phyloP scores from a whole-genome alignment of 2,329 filamentous ascomycete genomes.

The Celoporthe dispersa region DNA sequence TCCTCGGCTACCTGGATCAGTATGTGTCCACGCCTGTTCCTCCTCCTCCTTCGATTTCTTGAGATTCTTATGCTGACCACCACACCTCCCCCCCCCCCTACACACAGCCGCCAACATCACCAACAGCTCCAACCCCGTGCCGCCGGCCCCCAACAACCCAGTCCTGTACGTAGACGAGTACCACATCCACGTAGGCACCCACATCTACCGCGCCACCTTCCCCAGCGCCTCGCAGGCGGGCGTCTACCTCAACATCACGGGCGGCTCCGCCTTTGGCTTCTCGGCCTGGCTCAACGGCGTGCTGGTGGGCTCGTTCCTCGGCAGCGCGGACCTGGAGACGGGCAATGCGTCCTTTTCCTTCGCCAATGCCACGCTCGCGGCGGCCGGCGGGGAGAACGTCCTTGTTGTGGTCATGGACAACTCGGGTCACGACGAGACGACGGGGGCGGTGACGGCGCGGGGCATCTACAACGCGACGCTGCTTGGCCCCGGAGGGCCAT shows the following conservation, averaged over 20 bases:
- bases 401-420: constrained; percentile 64
- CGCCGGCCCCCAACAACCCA: constrained; percentile 54
- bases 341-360: constrained; percentile 53
- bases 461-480: constrained; percentile 59
- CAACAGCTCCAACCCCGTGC: constrained; percentile 51
- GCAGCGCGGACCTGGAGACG: constrained; percentile 46
- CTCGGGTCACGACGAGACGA: constrained; percentile 61
- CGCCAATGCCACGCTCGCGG: constrained; percentile 49
- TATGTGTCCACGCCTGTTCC: constrained; percentile 30
- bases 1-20: constrained; percentile 48
- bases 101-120: constrained; percentile 50
- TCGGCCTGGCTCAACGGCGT: constrained; percentile 61
- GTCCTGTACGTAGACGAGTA: constrained; percentile 63
- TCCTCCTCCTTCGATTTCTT: background rate
- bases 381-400: constrained; percentile 45
- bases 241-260: constrained; percentile 55
- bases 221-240: constrained; percentile 44
- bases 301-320: constrained; percentile 60
- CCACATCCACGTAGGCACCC: constrained; percentile 56
- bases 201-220: constrained; percentile 60
- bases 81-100: background rate
- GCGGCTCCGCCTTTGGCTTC: constrained; percentile 60
- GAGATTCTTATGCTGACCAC: background rate
- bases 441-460: constrained; percentile 51
- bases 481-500: constrained; percentile 38